Conservation (phyloP, 371 early-diverging fungal species). For the Cokeromyces recurvatus region DNA sequence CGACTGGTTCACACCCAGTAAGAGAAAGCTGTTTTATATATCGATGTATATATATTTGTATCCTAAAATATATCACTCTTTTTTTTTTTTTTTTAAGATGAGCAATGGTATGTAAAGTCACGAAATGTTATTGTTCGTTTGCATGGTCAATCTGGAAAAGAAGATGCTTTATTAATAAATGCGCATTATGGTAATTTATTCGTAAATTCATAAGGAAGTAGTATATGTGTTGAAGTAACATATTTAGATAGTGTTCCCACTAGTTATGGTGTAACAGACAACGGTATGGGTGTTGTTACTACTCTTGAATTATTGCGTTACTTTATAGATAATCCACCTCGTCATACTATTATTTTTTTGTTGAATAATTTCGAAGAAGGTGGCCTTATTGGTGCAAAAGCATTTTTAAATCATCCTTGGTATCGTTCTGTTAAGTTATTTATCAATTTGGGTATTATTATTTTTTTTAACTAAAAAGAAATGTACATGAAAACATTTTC, state of each 20-base stretch:
- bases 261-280: slow-evolving; percentile 81
- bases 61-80: neutral
- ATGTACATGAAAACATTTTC: no score
- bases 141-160: slow-evolving; percentile 36
- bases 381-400: slow-evolving; percentile 67
- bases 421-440: slow-evolving; percentile 66
- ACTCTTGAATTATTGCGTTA: slow-evolving; percentile 68
- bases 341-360: slow-evolving; percentile 67
- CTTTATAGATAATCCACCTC: slow-evolving; percentile 52
- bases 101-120: slow-evolving; percentile 43
- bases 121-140: slow-evolving; percentile 48
- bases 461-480: no score
- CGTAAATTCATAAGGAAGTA: no score
- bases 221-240: neutral
- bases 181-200: slow-evolving; percentile 52
- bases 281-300: slow-evolving; percentile 73
- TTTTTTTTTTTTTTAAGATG: slow-evolving; percentile 4
- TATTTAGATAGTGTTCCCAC: slow-evolving; percentile 66
- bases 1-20: slow-evolving; percentile 28
- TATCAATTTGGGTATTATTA: slow-evolving; percentile 65
- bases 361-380: slow-evolving; percentile 88
- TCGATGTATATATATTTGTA: slow-evolving; percentile 1
- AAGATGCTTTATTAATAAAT: slow-evolving; percentile 46
- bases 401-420: slow-evolving; percentile 80
- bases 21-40: slow-evolving; percentile 21